Evolutionary conservation across 2,329 filamentous ascomycete species (phyloP), one percentile per base, ranked within the genome.

Genomic region (Fonsecaea pugnacius): DNA sequence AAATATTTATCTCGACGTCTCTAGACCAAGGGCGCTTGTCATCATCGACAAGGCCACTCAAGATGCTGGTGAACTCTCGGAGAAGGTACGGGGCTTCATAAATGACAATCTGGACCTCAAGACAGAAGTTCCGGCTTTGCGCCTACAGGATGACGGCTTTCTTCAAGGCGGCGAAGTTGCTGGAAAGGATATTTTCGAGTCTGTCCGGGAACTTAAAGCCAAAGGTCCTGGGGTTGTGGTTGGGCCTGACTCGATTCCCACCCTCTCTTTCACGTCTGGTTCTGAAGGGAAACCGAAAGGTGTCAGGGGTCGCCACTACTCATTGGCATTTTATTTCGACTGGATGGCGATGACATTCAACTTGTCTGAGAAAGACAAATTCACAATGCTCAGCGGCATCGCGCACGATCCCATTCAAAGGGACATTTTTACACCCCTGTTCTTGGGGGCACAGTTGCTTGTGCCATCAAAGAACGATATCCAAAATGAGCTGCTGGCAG

Each of bases 321-420:
- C 87, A 57, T 80, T 98, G 66, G 86, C 92, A 1, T 88, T 90
- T 72, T 98, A 96, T 79, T 96, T 94, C 74, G 87, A 89, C 21
- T 98, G 92, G 93, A 98, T 98, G 94, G 87, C 91, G 0, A 80
- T 95, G 77, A 87, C 82, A 1, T 98, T 98, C 76, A 82, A 87
- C 55, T 82, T 96, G 54, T 88, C 86, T 0, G 83, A 87, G 8
- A 84, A 91, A 48, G 89, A 89, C 74, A 85, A 84, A 68, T 97
- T 96, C 73, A 92, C 92, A 2, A 88, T 93, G 80, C 83, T 97
- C 7, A 90, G 86, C 55, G 93, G 93, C 53, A 96, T 97, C 71
- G 90, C 91, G 75, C 77, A 87, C 77, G 68, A 88, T 80, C 75
- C 86, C 1, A 80, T 81, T 51, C 78, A 80, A 46, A 75, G 86